Conservation (phyloP, 2,329 filamentous ascomycete genomes). For the Fusarium gaditjirri region DNA sequence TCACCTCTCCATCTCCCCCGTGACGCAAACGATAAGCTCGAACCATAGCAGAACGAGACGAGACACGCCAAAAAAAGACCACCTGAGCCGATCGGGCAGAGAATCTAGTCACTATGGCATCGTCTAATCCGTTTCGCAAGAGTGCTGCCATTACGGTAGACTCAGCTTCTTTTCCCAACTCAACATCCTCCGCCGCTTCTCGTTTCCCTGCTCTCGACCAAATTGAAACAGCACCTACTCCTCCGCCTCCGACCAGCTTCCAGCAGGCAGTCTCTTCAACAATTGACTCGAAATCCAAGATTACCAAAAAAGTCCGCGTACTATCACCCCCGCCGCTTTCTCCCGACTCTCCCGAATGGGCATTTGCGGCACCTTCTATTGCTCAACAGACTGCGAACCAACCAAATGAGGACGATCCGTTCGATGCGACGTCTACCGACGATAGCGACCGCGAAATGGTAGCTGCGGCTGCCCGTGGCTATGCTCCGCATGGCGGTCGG, state of each 20-base stretch:
- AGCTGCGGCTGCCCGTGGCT: conserved; percentile 39
- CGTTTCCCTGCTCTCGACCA: conserved; percentile 45
- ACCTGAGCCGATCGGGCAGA: conserved; percentile 5
- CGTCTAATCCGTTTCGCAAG: conserved; percentile 65
- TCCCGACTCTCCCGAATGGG: conserved; percentile 60
- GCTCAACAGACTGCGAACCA: conserved; percentile 43
- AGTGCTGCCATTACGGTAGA: conserved; percentile 47
- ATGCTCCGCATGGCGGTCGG: conserved; percentile 33
- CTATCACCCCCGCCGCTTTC: conserved; percentile 72
- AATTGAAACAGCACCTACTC: conserved; percentile 44
- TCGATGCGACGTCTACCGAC: conserved; percentile 44
- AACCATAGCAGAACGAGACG: conserved; percentile 19
- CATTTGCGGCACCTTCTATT: conserved; percentile 46
- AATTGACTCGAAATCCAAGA: conserved; percentile 58
- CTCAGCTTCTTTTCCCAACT: conserved; percentile 18
- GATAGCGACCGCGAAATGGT: conserved; percentile 45
- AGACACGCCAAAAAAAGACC: conserved; percentile 17
- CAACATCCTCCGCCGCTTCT: conserved; percentile 22
- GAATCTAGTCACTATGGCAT: conserved; percentile 43
- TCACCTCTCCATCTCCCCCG: conserved; percentile 9
- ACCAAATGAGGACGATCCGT: conserved; percentile 47
- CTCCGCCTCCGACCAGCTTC: conserved; percentile 43
- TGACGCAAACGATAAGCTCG: conserved; percentile 20
- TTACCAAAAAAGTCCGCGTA: conserved; percentile 74
- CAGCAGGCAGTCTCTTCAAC: conserved; percentile 45